phyloP scores from a whole-genome alignment of 371 early-diverging fungal species.

The Haplosporangium sp. region DNA sequence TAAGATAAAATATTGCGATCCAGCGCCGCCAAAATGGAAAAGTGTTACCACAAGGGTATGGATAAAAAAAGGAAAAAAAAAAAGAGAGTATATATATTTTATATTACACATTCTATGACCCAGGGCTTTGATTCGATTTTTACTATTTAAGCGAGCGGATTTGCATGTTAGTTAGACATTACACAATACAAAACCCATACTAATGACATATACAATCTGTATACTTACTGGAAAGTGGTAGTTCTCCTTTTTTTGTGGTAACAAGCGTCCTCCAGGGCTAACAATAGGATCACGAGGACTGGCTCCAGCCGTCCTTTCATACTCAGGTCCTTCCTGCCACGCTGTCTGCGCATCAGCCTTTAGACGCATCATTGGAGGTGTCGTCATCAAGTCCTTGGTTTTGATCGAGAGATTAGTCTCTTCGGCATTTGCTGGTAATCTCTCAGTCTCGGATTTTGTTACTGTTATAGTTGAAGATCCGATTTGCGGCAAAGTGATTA shows the following conservation, averaged over 20 bases:
- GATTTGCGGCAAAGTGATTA: neutral
- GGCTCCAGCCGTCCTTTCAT: slow-evolving; percentile 45
- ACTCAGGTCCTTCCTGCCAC: slow-evolving; percentile 54
- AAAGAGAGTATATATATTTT: neutral
- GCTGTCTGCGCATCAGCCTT: slow-evolving; percentile 19
- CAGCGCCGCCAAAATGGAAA: neutral
- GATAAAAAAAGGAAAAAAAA: neutral
- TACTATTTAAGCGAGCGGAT: neutral
- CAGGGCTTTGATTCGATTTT: neutral
- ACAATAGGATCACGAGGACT: slow-evolving; percentile 52
- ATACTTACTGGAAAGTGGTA: slow-evolving; percentile 50
- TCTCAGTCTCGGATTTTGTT: neutral
- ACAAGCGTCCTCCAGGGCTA: slow-evolving; percentile 48
- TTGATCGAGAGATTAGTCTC: slow-evolving; percentile 33
- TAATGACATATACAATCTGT: neutral
- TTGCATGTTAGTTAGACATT: no score
- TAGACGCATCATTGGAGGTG: slow-evolving; percentile 37
- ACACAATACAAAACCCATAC: neutral
- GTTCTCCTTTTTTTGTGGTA: slow-evolving; percentile 46
- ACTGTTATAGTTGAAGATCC: slow-evolving; percentile 1
- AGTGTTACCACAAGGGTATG: no score
- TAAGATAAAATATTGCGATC: no score
- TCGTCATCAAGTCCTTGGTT: slow-evolving; percentile 27
- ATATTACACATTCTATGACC: neutral
- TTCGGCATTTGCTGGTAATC: neutral